These are phyloP conservation scores for Dendrobium chrysotoxum DNA, from an alignment of 106 monocot species.

Conservation along the genomic window DNA sequence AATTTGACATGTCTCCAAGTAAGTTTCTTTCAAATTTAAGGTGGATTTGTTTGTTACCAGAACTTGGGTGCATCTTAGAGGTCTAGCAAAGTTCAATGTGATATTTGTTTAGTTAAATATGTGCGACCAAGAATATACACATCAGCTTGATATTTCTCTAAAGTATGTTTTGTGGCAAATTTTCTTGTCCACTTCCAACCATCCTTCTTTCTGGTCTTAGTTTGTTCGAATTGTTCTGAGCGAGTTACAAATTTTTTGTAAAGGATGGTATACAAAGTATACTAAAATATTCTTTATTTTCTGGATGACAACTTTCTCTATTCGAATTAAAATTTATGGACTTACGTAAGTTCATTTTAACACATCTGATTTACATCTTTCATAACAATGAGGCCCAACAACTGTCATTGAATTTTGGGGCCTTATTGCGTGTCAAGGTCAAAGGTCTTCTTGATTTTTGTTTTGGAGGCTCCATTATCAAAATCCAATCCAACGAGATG, in stretches of 20 bases:
- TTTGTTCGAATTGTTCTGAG: background rate
- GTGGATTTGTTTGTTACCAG: background rate
- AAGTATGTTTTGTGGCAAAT: background rate
- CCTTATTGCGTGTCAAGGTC: no score
- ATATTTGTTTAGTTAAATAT: background rate
- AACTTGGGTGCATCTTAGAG: background rate
- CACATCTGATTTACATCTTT: no score
- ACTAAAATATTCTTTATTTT: background rate
- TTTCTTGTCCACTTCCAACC: background rate
- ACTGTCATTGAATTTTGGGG: no score
- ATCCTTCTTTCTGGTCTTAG: background rate
- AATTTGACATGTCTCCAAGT: slow-evolving; percentile 73
- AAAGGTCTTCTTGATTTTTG: background rate
- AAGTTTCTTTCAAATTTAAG: slow-evolving; percentile 3
- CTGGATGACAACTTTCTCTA: background rate
- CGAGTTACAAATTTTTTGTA: background rate
- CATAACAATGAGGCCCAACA: no score
- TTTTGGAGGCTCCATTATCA: background rate
- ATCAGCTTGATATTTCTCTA: no score
- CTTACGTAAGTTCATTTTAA: background rate
- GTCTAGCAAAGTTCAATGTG: background rate
- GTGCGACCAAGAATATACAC: no score
- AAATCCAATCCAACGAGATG: background rate
- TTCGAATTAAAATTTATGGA: background rate
- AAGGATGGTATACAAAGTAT: background rate